These are phyloP conservation scores for Nicotiana obtusifolia DNA, from an alignment of 257 asterid genomes.

Conservation along the genomic window DNA sequence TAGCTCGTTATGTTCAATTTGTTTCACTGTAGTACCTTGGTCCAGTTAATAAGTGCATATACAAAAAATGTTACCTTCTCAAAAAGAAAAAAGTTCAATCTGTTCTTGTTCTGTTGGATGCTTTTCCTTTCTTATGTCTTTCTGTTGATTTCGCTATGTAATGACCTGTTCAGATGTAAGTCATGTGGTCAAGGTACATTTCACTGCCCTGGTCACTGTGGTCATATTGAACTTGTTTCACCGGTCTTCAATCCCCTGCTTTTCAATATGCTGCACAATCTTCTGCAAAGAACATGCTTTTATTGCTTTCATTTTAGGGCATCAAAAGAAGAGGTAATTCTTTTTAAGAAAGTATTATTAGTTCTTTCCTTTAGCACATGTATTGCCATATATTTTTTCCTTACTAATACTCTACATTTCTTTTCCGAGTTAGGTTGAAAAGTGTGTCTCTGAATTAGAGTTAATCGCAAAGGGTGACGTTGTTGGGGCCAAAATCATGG, in stretches of 20 bases:
- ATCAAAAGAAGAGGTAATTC: constrained; percentile 45
- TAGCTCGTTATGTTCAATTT: too few relatives aligned
- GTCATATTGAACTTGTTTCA: constrained; percentile 77
- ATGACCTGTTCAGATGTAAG: constrained; percentile 58
- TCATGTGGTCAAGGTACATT: constrained; percentile 58
- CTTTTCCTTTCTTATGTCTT: not conserved
- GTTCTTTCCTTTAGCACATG: not conserved
- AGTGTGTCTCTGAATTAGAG: constrained; percentile 49
- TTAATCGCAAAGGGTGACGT: constrained; percentile 59
- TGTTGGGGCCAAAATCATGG: constrained; percentile 54
- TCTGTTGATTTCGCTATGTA: not conserved
- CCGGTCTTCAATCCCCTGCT: constrained; percentile 76
- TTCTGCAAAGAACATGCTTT: constrained; percentile 59
- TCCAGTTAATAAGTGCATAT: too few relatives aligned
- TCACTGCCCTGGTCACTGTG: constrained; percentile 79
- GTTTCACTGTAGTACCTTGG: too few relatives aligned
- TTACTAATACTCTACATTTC: not conserved
- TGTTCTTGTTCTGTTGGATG: not conserved
- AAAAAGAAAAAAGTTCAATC: not conserved
- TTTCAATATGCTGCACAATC: constrained; percentile 39
- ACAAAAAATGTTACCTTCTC: too few relatives aligned
- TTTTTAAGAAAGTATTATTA: not conserved
- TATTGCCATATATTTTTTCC: not conserved
- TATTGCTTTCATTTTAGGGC: constrained; percentile 61
- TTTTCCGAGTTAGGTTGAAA: constrained; percentile 46